Evolutionary conservation across 208 protist genomes (phyloP), one percentile per base, ranked within the genome.

Genomic region (Borovskyia barvae): DNA sequence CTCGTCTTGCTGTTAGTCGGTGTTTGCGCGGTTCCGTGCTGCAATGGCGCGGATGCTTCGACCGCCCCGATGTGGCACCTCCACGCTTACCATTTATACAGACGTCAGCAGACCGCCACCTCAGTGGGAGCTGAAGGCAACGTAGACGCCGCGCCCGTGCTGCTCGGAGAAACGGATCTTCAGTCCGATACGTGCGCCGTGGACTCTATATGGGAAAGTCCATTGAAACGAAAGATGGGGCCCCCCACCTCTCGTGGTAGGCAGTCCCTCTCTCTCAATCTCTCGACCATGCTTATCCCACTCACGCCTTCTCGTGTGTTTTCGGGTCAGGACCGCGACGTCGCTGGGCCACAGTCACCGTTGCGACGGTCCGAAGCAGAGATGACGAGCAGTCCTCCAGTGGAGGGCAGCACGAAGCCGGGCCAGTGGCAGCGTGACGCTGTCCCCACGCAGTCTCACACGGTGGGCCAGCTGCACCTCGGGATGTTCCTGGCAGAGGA

Each of bases 41-140:
- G n/a, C n/a, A n/a, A n/a, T n/a, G n/a, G n/a, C 17, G 28, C 29
- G 3, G 14, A 5, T 12, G 39, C 22, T 2, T 15, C 15, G 1
- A 19, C 24, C 5, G 35, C 9, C 2, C 14, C 37, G 19, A 3
- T 24, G 1, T 53, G 64, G 64, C 25, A 14, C 0, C 40, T 59
- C 4, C 54, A 58, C 12, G 55, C 49, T 19, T 58, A 51, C 40
- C 47, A 64, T 41, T 48, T 63, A 19, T 45, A 59, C 28, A 47
- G 35, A 12, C 43, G 39, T 26, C 36, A 48, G 28, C 48, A 58
- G 20, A 7, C 47, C 20, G 24, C 36, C 8, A 22, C 47, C 6
- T 24, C 22, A 5, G 12, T 45, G 4, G 14, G 30, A 7, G 12
- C 32, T 20, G 63, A 41, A 22, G 41, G 45, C 19, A 47, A 11